phyloP scores from a whole-genome alignment of 306 rosid species.

The Sophora flavescens region DNA sequence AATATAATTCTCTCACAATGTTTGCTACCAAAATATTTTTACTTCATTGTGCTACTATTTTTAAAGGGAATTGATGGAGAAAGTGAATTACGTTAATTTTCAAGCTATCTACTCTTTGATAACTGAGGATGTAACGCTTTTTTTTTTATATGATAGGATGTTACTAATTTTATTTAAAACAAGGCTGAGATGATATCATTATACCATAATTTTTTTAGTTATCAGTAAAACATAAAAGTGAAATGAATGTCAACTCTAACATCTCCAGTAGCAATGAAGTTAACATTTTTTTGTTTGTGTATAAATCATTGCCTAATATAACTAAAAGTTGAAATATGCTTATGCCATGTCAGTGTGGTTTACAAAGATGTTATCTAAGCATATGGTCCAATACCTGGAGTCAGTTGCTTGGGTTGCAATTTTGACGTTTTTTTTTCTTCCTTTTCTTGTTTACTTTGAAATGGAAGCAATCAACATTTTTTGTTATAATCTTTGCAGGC shows the following conservation, averaged over 20 bases:
- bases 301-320: constrained; percentile 7
- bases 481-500: constrained; percentile 66
- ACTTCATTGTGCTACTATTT: constrained; percentile 10
- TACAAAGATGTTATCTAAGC: constrained; percentile 38
- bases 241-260: constrained; percentile 14
- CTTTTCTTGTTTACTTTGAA: constrained; percentile 25
- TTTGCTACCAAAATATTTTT: constrained; percentile 30
- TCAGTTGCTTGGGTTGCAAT: constrained; percentile 39
- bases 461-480: constrained; percentile 35
- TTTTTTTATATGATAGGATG: too few relatives aligned
- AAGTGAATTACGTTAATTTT: constrained; percentile 13
- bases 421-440: not conserved
- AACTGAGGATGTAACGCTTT: not conserved
- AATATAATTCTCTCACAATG: constrained; percentile 28
- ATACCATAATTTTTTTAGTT: constrained; percentile 1
- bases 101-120: constrained; percentile 19
- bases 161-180: not conserved
- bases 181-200: constrained; percentile 1
- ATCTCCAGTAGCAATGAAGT: constrained; percentile 18
- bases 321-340: constrained; percentile 27
- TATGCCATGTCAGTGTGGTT: constrained; percentile 25
- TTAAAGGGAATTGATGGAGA: constrained; percentile 11
- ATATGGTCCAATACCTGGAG: constrained; percentile 28
- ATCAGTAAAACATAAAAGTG: not conserved
- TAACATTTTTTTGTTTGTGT: not conserved